Conservation (phyloP, 305 asterid species). For the Caryopteris hybrid region DNA sequence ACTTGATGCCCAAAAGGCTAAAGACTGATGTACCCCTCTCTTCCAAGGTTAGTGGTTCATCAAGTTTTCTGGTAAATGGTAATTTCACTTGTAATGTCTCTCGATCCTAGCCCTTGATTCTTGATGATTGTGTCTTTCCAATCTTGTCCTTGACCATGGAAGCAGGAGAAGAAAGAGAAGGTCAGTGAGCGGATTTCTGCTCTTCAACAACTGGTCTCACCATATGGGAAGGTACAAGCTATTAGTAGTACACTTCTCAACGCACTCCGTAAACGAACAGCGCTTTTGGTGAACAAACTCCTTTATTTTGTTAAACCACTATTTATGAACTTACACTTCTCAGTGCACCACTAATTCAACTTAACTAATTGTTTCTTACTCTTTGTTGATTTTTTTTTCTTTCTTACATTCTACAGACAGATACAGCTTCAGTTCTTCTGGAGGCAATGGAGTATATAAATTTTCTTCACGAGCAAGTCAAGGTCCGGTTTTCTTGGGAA, state of each 20-base stretch:
- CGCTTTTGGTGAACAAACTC: too few relatives aligned
- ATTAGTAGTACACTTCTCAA: neutral
- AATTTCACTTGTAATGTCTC: neutral
- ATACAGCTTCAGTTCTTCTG: conserved; percentile 79
- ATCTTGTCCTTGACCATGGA: neutral
- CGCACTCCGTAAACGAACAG: too few relatives aligned
- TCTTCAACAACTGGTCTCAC: conserved; percentile 89
- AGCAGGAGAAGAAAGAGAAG: conserved; percentile 80
- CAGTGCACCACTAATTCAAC: too few relatives aligned
- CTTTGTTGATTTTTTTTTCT: too few relatives aligned
- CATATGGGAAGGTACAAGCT: conserved; percentile 66
- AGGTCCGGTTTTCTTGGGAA: conserved; percentile 37
- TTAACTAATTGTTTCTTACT: too few relatives aligned
- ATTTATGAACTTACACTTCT: too few relatives aligned
- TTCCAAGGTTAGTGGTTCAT: conserved; percentile 43
- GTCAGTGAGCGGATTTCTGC: conserved; percentile 66
- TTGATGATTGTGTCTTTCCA: neutral
- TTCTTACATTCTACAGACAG: too few relatives aligned
- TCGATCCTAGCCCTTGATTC: neutral
- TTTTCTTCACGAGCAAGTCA: conserved; percentile 88
- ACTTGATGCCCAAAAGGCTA: conserved; percentile 56
- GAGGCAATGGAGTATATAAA: conserved; percentile 81
- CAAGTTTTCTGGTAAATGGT: neutral
- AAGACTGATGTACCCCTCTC: conserved; percentile 55
- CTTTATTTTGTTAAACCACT: too few relatives aligned